Base-by-base conservation (phyloP, 345 rosid species). In the Sonneratia caseolaris region DNA sequence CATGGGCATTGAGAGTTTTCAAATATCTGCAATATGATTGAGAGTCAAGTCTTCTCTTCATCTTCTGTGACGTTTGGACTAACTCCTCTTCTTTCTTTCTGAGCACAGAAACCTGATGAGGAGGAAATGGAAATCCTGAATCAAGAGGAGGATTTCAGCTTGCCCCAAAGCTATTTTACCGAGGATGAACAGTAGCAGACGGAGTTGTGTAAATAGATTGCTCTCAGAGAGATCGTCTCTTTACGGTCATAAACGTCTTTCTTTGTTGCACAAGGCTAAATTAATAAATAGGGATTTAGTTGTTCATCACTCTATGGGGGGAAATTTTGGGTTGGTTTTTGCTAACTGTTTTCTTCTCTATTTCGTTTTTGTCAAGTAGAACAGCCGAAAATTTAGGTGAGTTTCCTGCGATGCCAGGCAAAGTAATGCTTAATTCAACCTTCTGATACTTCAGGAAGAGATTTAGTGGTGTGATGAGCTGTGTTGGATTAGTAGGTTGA, bases 121-220 rank as follows among this genome's bases (percentile, higher is more conserved):
- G 97, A 92, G 65, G 99, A 95, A 68, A 71, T 74, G 53, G 99
- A 90, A 76, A 84, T 92, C 70, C 85, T 92, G 71, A 85, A 82
- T 64, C 97, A 89, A 0, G 97, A 92, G 83, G 97, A 95, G 83
- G 99, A 95, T 64, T 95, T 95, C 78, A 69, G 79, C 79, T 79
- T 95, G 88, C 99, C 99, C 0, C 89, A 81, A 69, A 92, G 88
- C 81, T 95, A 81, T 73, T 95, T 92, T 77, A 89, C 74, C 71
- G 92, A 85, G 84, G 97, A 95, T 75, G 97, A 94, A 77, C 74
- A 73, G 66, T 83, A 72, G 76, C 24, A 16, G 35, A 27, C 32
- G 71, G 32, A 47, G 32, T 66, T 77, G 68, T 42, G 71, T 68
- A 51, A 14, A 66, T 64, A 47, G 69, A 40, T 19, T 5, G 45